phyloP scores from a whole-genome alignment of 768 basidiomycete species.

The Kwoniella botswanensis region DNA sequence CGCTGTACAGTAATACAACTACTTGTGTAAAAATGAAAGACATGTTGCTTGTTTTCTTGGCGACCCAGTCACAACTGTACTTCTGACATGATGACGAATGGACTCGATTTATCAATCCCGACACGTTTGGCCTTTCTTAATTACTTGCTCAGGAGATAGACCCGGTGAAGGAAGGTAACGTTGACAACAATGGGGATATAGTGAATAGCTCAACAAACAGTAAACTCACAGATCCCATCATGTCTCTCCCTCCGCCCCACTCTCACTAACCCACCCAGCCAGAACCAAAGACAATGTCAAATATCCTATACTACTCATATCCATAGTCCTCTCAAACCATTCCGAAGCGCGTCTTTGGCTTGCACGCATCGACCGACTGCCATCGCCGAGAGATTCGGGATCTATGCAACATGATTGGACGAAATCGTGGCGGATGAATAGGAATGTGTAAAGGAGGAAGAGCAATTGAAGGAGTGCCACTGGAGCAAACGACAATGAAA shows the following conservation, averaged over 20 bases:
- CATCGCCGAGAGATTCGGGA: constrained; percentile 4
- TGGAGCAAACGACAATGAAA: background rate
- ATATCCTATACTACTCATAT: constrained; percentile 3
- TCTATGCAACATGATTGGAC: constrained; percentile 3
- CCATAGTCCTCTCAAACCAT: constrained; percentile 29
- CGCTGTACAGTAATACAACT: too few relatives aligned
- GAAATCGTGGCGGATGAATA: constrained; percentile 16
- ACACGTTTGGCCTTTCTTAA: too few relatives aligned
- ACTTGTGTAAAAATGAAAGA: too few relatives aligned
- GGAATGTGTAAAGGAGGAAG: constrained; percentile 5
- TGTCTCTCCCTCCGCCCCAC: constrained; percentile 13
- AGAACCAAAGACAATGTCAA: background rate
- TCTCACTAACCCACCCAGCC: constrained; percentile 8
- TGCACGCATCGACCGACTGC: background rate
- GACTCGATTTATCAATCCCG: too few relatives aligned
- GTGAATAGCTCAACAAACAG: too few relatives aligned
- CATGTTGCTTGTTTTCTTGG: too few relatives aligned
- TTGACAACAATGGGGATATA: too few relatives aligned
- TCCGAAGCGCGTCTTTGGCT: background rate
- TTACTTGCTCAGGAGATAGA: too few relatives aligned
- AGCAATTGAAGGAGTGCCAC: constrained; percentile 21
- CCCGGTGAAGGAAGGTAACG: too few relatives aligned
- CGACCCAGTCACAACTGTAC: too few relatives aligned
- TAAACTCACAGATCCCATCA: constrained; percentile 21
- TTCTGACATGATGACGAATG: too few relatives aligned